Base-by-base conservation (phyloP, 306 rosid genomes). In the Pachyrhizus erosus region DNA sequence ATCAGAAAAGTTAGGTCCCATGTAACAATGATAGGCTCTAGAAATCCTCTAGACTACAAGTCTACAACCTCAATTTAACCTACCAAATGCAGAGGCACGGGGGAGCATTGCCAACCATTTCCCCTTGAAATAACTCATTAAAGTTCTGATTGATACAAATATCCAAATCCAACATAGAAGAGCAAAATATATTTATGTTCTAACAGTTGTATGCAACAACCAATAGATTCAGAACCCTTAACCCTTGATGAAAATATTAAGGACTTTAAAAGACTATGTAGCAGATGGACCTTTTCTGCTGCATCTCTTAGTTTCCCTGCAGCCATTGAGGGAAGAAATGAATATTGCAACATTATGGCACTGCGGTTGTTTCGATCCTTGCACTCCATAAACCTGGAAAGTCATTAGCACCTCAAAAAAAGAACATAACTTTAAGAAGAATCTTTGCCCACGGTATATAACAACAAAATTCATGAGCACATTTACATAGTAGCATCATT, bases 351-450 rank as follows among this genome's bases (percentile, higher is more conserved):
- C 89, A 87, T 70, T 77, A 92, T 68, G 51, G 89, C 85, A 87
- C 91, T 93, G 24, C 84, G 97, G 55, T 96, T 89, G 84, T 92
- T 96, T 87, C 98, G 91, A 68, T 92, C 94, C 92, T 93, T 96
- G 94, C 99, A 96, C 88, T 96, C 99, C 91, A 92, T 90, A 89
- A 93, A 96, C 99, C 99, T 96, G 87, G 65, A 76, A 62, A 55
- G 49, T 69, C 73, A 79, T 48, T 72, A 87, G 72, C 42, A 75
- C 61, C 80, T 85, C 66, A 37, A 51, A 64, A 64, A 64, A 6
- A 31, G n/a, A 23, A 31, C 37, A 70, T 40, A 55, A 29, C 18
- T 62, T 66, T 65, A 65, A 64, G 76, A 78, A 78, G 70, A 72
- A 84, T 27, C 40, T 54, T 9, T 45, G 29, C 70, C 67, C 46